Percentiles rank a stretch among this genome's conserved stretches.
Conservation (phyloP, 768 basidiomycete species). For the Trametes meyenii region DNA sequence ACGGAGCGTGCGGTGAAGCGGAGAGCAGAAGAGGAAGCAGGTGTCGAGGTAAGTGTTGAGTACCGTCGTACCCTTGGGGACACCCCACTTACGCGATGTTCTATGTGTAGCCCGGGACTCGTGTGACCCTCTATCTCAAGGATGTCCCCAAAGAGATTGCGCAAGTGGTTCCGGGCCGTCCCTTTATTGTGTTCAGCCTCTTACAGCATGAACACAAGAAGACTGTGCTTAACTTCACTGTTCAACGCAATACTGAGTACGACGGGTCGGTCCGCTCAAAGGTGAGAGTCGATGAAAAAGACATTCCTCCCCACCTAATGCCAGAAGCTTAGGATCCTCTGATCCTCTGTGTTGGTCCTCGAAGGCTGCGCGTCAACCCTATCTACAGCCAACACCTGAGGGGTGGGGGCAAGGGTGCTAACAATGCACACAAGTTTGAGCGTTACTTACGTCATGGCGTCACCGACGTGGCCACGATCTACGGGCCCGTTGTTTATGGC, state of each 20-base stretch:
- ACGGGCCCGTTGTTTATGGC: conserved; percentile 88
- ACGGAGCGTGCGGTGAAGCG: conserved; percentile 75
- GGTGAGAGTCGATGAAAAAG: conserved; percentile 41
- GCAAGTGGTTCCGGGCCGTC: conserved; percentile 37
- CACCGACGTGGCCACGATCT: conserved; percentile 83
- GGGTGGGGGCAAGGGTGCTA: conserved; percentile 87
- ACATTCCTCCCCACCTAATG: not conserved
- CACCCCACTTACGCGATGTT: not conserved
- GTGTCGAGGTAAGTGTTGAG: conserved; percentile 59
- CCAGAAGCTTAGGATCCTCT: conserved; percentile 70
- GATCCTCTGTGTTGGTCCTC: conserved; percentile 86
- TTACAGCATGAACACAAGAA: conserved; percentile 96
- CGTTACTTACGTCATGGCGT: conserved; percentile 83
- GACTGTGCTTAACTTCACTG: conserved; percentile 87
- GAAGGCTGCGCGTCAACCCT: conserved; percentile 82
- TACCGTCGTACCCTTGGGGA: not conserved
- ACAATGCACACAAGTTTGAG: conserved; percentile 98
- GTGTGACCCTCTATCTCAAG: conserved; percentile 77
- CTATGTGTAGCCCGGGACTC: conserved; percentile 66
- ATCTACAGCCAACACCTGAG: conserved; percentile 91
- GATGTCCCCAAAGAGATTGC: conserved; percentile 70
- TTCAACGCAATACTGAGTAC: conserved; percentile 96
- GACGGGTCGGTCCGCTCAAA: conserved; percentile 88
- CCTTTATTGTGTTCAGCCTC: conserved; percentile 76
- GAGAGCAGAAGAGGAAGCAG: conserved; percentile 63